phyloP scores from a whole-genome alignment of 495 filamentous ascomycete genomes.

The Chaetomium fimeti region DNA sequence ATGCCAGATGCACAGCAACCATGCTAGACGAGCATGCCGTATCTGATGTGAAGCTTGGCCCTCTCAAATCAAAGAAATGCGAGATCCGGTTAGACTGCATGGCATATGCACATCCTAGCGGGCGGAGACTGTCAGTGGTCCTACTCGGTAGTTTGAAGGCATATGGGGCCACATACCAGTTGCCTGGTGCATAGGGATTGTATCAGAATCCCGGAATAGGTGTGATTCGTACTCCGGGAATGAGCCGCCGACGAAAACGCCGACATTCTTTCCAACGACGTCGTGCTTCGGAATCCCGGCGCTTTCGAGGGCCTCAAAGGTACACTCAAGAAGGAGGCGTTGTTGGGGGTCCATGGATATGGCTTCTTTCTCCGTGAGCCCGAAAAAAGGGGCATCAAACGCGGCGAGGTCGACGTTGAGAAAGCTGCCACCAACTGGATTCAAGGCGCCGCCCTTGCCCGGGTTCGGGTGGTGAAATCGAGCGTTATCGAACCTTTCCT shows the following conservation, averaged over 20 bases:
- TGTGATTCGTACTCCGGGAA: slow-evolving; percentile 76
- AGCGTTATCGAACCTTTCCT: slow-evolving; percentile 65
- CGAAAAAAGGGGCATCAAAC: slow-evolving; percentile 52
- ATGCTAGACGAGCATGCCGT: slow-evolving; percentile 76
- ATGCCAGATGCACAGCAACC: slow-evolving; percentile 67
- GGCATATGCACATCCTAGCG: slow-evolving; percentile 40
- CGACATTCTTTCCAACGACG: slow-evolving; percentile 71
- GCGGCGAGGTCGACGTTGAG: slow-evolving; percentile 67
- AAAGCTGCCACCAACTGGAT: slow-evolving; percentile 77
- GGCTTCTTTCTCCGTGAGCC: slow-evolving; percentile 69
- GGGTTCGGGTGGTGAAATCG: slow-evolving; percentile 75
- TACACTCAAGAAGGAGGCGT: slow-evolving; percentile 72
- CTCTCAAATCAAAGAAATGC: slow-evolving; percentile 57
- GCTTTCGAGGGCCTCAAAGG: slow-evolving; percentile 84
- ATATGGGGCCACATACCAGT: slow-evolving; percentile 35
- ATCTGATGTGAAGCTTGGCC: slow-evolving; percentile 71
- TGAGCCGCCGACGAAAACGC: slow-evolving; percentile 82
- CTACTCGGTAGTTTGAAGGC: not conserved
- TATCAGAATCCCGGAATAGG: slow-evolving; percentile 73
- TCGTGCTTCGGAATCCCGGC: slow-evolving; percentile 79
- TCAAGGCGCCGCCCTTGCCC: slow-evolving; percentile 68
- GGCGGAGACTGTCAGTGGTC: slow-evolving; percentile 32
- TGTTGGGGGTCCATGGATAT: slow-evolving; percentile 83
- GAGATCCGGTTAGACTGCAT: slow-evolving; percentile 65
- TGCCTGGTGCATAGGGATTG: slow-evolving; percentile 50